Percentiles rank a stretch among this genome's conserved stretches.
phyloP scores from a whole-genome alignment of 139 green algal species.

The Pedinophyceae sp. region DNA sequence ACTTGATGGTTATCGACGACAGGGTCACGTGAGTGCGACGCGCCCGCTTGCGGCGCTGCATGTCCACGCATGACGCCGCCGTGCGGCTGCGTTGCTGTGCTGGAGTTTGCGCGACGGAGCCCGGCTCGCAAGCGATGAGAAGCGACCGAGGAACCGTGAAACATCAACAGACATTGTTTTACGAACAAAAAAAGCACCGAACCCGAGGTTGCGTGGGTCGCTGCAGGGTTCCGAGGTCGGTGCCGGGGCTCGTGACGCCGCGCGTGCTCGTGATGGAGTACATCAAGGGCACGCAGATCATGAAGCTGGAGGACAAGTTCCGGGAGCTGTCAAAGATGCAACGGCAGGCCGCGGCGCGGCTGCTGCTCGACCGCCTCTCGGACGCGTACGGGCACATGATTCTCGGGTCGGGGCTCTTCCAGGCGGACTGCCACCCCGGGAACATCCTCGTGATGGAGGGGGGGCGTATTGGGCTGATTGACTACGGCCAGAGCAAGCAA shows the following conservation, averaged over 20 bases:
- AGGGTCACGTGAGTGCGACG: too few species aligned
- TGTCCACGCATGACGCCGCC: too few species aligned
- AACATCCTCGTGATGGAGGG: constrained; percentile 76
- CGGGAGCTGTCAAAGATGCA: constrained; percentile 13
- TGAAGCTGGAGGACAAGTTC: constrained; percentile 15
- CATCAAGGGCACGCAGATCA: constrained; percentile 18
- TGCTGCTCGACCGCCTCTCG: constrained; percentile 38
- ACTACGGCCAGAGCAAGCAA: constrained; percentile 91
- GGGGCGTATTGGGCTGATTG: constrained; percentile 65
- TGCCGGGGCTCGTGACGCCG: background rate
- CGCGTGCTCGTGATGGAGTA: background rate
- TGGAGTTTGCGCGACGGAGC: too few species aligned
- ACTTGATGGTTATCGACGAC: constrained; percentile 48
- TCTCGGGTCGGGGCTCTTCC: constrained; percentile 68
- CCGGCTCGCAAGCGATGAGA: too few species aligned
- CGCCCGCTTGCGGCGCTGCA: too few species aligned
- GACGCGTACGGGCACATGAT: constrained; percentile 91
- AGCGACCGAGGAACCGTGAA: too few species aligned
- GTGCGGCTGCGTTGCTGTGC: too few species aligned
- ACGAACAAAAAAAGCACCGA: too few species aligned
- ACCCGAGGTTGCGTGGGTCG: too few species aligned
- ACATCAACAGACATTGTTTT: too few species aligned
- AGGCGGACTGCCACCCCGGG: constrained; percentile 58
- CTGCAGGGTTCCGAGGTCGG: too few species aligned
- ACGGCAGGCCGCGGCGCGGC: constrained; percentile 15